phyloP scores from a whole-genome alignment of 2,329 filamentous ascomycete genomes.

The Paraphoma sp. region DNA sequence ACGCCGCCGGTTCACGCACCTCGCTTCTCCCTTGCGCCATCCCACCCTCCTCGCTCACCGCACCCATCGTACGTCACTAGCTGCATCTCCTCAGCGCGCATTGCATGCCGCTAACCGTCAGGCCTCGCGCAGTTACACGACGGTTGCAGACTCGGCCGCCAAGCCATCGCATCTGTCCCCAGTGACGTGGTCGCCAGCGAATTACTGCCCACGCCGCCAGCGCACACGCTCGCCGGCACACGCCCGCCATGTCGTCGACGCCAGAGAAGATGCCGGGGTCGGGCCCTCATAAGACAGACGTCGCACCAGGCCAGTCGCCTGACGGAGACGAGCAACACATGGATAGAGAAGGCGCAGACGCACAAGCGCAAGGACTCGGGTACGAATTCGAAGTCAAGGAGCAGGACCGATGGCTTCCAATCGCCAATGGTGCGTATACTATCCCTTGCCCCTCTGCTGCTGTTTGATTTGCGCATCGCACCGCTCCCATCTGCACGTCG shows the following conservation, averaged over 20 bases:
- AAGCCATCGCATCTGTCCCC: constrained; percentile 36
- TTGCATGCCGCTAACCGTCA: constrained; percentile 46
- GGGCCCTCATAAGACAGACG: constrained; percentile 44
- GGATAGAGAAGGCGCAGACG: constrained; percentile 80
- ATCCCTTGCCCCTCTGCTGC: constrained; percentile 32
- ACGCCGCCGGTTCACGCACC: constrained; percentile 5
- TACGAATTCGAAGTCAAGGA: constrained; percentile 99
- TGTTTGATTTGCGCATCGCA: constrained; percentile 48
- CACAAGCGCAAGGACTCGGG: constrained; percentile 75
- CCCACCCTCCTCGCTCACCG: constrained; percentile 8
- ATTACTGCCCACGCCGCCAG: constrained; percentile 44
- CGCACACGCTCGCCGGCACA: constrained; percentile 32
- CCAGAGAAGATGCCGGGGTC: constrained; percentile 80
- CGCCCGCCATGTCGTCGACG: constrained; percentile 79
- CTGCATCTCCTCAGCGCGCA: constrained; percentile 20
- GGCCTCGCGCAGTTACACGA: constrained; percentile 37
- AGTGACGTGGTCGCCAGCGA: constrained; percentile 51
- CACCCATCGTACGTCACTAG: constrained; percentile 9
- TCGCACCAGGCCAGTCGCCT: constrained; percentile 91
- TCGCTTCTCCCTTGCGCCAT: constrained; percentile 5
- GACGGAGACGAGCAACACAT: constrained; percentile 87
- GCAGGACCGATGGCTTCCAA: constrained; percentile 98
- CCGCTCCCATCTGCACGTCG: constrained; percentile 45
- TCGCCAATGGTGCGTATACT: constrained; percentile 95
- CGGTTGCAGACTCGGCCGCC: constrained; percentile 45